Percentiles rank a stretch among this genome's conserved stretches.
phyloP scores from a whole-genome alignment of 2,329 filamentous ascomycete genomes.

The Fusarium praegraminearum region DNA sequence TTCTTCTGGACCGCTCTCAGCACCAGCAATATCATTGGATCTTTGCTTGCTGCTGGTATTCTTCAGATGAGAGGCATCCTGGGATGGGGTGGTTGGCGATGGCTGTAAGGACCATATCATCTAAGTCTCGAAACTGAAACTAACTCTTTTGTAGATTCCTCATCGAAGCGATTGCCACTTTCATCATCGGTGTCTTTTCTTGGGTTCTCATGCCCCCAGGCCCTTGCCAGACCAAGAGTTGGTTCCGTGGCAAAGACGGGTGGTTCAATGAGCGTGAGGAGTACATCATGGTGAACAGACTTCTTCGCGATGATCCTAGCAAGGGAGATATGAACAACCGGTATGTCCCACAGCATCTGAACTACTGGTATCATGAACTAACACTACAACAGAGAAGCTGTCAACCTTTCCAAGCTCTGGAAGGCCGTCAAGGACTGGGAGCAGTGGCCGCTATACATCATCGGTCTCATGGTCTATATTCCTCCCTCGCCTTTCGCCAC shows the following conservation, averaged over 20 bases:
- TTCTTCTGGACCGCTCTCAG: conserved; percentile 79
- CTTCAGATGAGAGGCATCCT: conserved; percentile 54
- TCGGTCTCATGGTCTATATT: conserved; percentile 63
- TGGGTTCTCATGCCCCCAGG: conserved; percentile 61
- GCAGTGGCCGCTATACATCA: conserved; percentile 63
- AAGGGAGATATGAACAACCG: conserved; percentile 73
- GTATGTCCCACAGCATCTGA: conserved; percentile 5
- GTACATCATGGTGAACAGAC: conserved; percentile 70
- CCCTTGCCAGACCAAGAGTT: conserved; percentile 63
- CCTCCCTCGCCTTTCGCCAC: conserved; percentile 56
- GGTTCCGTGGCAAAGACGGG: conserved; percentile 68
- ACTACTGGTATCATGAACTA: background rate
- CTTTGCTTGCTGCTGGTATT: conserved; percentile 61
- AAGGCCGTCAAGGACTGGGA: conserved; percentile 68
- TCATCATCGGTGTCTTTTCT: conserved; percentile 58
- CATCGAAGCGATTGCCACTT: conserved; percentile 62
- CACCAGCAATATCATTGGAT: conserved; percentile 64
- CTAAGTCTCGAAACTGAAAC: background rate
- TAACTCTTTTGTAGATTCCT: conserved; percentile 54
- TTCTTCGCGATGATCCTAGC: conserved; percentile 70
- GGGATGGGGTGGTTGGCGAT: conserved; percentile 56
- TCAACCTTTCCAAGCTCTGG: conserved; percentile 57
- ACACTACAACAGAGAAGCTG: conserved; percentile 53
- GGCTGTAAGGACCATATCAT: conserved; percentile 47
- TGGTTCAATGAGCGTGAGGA: conserved; percentile 74